Evolutionary conservation across 352 stramenopile genomes (phyloP).

Genomic region (Globisporangium spinosum): DNA sequence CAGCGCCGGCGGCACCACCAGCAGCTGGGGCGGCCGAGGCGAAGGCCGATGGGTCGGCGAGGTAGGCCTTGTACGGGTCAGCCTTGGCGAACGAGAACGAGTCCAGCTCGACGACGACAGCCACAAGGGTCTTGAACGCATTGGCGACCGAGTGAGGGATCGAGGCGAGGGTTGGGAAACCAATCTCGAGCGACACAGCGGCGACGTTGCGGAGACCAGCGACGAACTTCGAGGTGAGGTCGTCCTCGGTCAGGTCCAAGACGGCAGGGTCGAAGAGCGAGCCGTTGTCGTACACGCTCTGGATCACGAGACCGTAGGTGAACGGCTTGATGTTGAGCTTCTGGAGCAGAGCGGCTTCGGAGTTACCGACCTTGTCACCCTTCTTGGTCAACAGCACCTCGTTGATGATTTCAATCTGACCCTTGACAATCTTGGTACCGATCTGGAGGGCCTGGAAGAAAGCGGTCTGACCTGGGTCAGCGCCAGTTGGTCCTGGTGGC

Average conservation of each 20-base stretch:
- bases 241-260: slow-evolving; percentile 97
- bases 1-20: slow-evolving; percentile 62
- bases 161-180: slow-evolving; percentile 96
- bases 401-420: slow-evolving; percentile 99
- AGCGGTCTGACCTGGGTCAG: slow-evolving; percentile 98
- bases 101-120: slow-evolving; percentile 93
- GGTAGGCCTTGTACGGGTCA: slow-evolving; percentile 95
- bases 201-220: slow-evolving; percentile 93
- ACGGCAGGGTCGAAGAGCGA: slow-evolving; percentile 98
- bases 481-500: slow-evolving; percentile 96
- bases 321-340: slow-evolving; percentile 99
- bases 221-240: slow-evolving; percentile 96
- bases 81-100: slow-evolving; percentile 98
- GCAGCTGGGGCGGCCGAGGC: slow-evolving; percentile 79
- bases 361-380: slow-evolving; percentile 97
- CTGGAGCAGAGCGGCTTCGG: slow-evolving; percentile 97
- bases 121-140: slow-evolving; percentile 97
- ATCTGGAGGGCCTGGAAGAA: slow-evolving; percentile 99
- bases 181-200: slow-evolving; percentile 93
- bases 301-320: slow-evolving; percentile 97
- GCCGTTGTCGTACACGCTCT: slow-evolving; percentile 98
- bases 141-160: slow-evolving; percentile 99
- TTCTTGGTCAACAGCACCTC: slow-evolving; percentile 94
- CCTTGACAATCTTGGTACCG: slow-evolving; percentile 99
- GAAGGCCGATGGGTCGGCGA: slow-evolving; percentile 94